Evolutionary conservation across 495 filamentous ascomycete genomes (phyloP).

Genomic region (Lasiosphaeriaceae sp.): DNA sequence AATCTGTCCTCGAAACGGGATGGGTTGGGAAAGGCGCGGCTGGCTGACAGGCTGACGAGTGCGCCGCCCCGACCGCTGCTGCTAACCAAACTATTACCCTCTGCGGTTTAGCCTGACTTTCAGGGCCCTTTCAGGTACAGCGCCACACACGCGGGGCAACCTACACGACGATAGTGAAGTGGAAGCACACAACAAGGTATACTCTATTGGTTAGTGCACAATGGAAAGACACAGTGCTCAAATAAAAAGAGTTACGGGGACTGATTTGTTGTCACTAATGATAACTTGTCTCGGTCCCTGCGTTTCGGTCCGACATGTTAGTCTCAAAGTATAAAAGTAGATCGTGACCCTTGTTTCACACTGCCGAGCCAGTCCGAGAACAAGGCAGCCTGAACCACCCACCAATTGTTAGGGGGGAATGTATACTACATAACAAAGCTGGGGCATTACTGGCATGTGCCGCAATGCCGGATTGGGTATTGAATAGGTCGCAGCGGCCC

Average conservation of each 20-base stretch:
- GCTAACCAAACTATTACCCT: not conserved
- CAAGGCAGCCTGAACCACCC: not conserved
- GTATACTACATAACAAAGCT: not conserved
- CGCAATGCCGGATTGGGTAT: conserved; percentile 1
- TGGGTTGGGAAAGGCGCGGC: not conserved
- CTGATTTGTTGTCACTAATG: too few species aligned
- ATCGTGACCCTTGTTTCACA: not conserved
- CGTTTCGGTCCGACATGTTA: too few species aligned
- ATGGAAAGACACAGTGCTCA: too few species aligned
- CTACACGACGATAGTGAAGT: too few species aligned
- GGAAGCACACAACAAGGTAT: too few species aligned
- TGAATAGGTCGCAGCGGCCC: conserved; percentile 4
- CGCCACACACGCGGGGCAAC: too few species aligned
- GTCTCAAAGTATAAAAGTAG: too few species aligned
- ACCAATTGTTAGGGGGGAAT: not conserved
- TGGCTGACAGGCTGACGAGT: not conserved
- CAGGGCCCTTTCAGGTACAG: not conserved
- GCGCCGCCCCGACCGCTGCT: not conserved
- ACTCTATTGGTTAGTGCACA: too few species aligned
- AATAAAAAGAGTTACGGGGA: too few species aligned
- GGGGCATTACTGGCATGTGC: not conserved
- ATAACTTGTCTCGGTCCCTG: too few species aligned
- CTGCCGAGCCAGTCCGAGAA: not conserved
- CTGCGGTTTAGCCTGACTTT: not conserved
- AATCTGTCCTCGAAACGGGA: conserved; percentile 1